phyloP scores from a whole-genome alignment of 768 basidiomycete species.

The Postia placenta region DNA sequence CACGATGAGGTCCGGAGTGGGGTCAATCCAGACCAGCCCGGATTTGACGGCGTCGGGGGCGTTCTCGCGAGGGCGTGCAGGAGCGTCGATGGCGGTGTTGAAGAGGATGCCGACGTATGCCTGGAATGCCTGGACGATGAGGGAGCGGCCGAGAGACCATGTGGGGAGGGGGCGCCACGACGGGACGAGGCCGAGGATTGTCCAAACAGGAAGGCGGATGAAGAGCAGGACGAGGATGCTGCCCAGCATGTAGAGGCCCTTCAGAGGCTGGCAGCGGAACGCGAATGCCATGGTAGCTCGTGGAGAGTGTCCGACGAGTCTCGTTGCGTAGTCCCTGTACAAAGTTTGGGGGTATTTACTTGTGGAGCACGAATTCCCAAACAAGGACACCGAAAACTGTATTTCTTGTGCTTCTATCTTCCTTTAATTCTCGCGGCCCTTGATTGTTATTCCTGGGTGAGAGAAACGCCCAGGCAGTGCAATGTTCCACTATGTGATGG shows the following conservation, averaged over 20 bases:
- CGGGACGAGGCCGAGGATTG: not conserved
- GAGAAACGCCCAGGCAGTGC: no score
- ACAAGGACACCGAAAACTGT: no score
- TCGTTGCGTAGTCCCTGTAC: no score
- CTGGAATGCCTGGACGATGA: conserved; percentile 3
- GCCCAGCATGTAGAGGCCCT: not conserved
- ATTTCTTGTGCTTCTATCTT: no score
- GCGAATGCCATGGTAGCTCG: conserved; percentile 47
- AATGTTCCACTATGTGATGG: no score
- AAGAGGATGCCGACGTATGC: not conserved
- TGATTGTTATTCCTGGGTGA: no score
- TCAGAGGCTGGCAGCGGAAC: conserved; percentile 3
- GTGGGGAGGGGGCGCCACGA: conserved; percentile 3
- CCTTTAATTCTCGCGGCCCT: no score
- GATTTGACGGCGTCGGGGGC: not conserved
- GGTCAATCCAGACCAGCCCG: conserved; percentile 27
- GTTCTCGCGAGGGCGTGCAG: no score
- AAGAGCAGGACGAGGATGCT: conserved; percentile 5
- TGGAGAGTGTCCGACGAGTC: no score
- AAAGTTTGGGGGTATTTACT: no score
- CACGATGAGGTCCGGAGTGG: conserved; percentile 26
- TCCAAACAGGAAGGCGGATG: conserved; percentile 5
- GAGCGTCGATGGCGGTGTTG: not conserved
- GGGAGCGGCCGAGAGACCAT: conserved; percentile 6
- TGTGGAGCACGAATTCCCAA: no score